Evolutionary conservation across 23 red algal genomes (phyloP), one percentile per base, ranked within the genome.

Genomic region (Gracilaria domingensis): DNA sequence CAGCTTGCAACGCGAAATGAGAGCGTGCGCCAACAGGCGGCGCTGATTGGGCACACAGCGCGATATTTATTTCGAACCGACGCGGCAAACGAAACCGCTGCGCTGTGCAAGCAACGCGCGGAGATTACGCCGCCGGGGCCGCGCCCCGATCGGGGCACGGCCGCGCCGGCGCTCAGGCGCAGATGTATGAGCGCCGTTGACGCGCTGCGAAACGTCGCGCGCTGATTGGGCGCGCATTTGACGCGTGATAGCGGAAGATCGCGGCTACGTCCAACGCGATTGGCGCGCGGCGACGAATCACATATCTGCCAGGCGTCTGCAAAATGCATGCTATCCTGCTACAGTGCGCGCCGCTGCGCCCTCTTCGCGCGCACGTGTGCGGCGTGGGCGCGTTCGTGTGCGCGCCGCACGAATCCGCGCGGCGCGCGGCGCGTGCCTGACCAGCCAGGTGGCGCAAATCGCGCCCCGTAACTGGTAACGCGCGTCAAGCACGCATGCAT

Each of bases 261-360:
- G 59, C 59, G 59, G 4, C 24, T 2, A 4, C 5, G 24, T 62
- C n/a, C 59, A 62, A 62, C 59, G 59, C 59, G 4, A 62, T 62
- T 62, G 59, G 59, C 42, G 59, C 59, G 59, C 26, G 5, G 59
- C 24, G 2, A 8, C 59, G 26, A 29, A 62, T 29, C 23, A 62
- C 59, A 62, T 29, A 62, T 62, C 59, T 62, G 59, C 59, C 59
- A 62, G 16, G 11, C 59, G 59, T 18, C 59, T 62, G 59, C 59
- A 62, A 62, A 62, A 29, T 62, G 59, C 59, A 62, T 62, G 59
- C 59, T 62, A 30, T 62, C 24, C 59, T 12, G 26, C 59, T 2
- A 20, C 17, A 55, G 13, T 2, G n/a, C 59, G 24, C 21, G 24
- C 59, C 2, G 9, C 14, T 14, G 51, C 11, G 51, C 51, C 51